phyloP scores from a whole-genome alignment of 2,329 filamentous ascomycete genomes.

The Polychaeton citri region DNA sequence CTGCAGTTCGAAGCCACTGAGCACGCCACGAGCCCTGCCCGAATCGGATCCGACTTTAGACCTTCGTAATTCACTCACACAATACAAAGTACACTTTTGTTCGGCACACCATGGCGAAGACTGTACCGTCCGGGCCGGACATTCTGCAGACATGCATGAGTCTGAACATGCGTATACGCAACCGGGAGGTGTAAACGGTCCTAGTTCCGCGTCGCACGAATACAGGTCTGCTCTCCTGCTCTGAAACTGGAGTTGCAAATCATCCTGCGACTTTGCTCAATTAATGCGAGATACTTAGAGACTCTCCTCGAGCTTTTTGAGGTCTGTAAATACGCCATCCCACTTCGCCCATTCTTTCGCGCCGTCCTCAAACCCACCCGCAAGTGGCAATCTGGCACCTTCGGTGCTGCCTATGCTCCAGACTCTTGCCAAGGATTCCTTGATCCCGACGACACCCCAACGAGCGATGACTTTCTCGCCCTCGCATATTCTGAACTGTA shows the following conservation, averaged over 20 bases:
- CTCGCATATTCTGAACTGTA: slow-evolving; percentile 49
- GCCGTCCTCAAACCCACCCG: slow-evolving; percentile 44
- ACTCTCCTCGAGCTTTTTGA: slow-evolving; percentile 32
- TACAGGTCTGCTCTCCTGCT: too few species aligned
- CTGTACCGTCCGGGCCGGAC: too few species aligned
- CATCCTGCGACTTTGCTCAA: slow-evolving; percentile 5
- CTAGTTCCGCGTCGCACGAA: background rate
- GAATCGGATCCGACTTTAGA: too few species aligned
- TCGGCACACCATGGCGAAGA: too few species aligned
- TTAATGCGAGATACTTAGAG: slow-evolving; percentile 7
- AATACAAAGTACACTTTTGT: too few species aligned
- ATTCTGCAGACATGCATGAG: too few species aligned
- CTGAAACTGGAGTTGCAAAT: slow-evolving; percentile 2
- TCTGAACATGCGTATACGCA: too few species aligned
- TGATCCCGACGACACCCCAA: slow-evolving; percentile 51
- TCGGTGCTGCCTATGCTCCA: slow-evolving; percentile 46
- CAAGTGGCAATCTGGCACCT: slow-evolving; percentile 46
- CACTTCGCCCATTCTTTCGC: slow-evolving; percentile 45
- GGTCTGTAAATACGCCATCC: slow-evolving; percentile 30
- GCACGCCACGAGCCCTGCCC: too few species aligned
- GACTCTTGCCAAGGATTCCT: slow-evolving; percentile 48
- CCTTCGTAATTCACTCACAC: too few species aligned
- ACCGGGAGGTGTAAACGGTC: background rate
- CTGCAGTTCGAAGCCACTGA: too few species aligned
- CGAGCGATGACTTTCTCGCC: slow-evolving; percentile 49